Base-by-base conservation (phyloP, 1,284 basidiomycete species). In the Sparassis latifolia region DNA sequence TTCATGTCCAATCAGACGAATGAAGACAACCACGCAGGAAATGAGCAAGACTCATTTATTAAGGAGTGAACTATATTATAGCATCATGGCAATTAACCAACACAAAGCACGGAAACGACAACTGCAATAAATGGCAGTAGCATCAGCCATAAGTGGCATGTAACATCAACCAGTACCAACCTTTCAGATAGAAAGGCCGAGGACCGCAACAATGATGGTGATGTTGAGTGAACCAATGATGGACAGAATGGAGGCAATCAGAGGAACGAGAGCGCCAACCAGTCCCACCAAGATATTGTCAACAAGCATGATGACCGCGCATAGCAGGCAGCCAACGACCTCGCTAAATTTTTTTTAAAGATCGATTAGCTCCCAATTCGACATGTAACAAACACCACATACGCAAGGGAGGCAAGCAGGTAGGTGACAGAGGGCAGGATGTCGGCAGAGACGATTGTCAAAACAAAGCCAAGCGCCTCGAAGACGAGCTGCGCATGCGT, bases 381-480 rank as follows among this genome's bases (percentile, higher is more conserved):
- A 31, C 35, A 10, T 42, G 27, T 10, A 33, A 39, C 2, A 20
- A 2, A 27, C 44, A 41, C 6, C 38, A 59, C 66, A 47, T 58
- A 69, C 66, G 58, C 63, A 35, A 76, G 63, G n/a, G 47, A 56
- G 28, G 44, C 49, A 42, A 74, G 57, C 10, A 66, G 37, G 7
- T 52, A 45, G n/a, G 57, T 42, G 42, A 73, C 52, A 12, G 61
- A 60, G 4, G 55, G 46, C 30, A 54, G 49, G 42, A 66, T 55
- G 27, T 59, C 58, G 20, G 53, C 49, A 42, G 55, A 59, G 38
- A 68, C 66, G 29, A 73, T 50, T 33, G 62, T 59, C 28, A 75
- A 59, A 48, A 73, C 64, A 27, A 61, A 61, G n/a, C 60, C 62
- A 48, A 73, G 54, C 27, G 71, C 71, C n/a, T 43, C 52, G 56